Base-by-base conservation (phyloP, 2,329 filamentous ascomycete species). In the Ophiostoma populinum region DNA sequence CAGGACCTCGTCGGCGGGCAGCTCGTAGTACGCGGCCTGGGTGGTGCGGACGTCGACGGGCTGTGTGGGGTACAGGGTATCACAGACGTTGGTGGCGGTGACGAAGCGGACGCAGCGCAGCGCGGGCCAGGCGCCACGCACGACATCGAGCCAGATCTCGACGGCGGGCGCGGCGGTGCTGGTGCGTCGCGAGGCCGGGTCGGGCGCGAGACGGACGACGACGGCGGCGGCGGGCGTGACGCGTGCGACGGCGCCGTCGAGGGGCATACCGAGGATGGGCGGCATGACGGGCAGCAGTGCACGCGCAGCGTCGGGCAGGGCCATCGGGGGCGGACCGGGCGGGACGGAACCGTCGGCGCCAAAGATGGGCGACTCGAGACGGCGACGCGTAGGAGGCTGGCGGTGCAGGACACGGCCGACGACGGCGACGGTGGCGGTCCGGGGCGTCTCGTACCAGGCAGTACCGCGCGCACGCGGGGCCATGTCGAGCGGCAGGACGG, bases 381-480 rank as follows among this genome's bases (percentile, higher is more conserved):
- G n/a, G n/a, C n/a, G n/a, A n/a, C n/a, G 35, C 32, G 40, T 32
- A 8, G 13, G 30, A 13, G 7, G n/a, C 13, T 32, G 30, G 19
- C 17, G 19, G 32, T 63, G 60, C 0, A 72, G 55, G 22, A 70
- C 42, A 35, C 66, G 61, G 13, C 68, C 68, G 43, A 72, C 72
- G 3, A 55, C 53, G 9, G 65, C 64, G 1, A 37, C 31, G 1
- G 40, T 43, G 2, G 43, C 34, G 6, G 27, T 32, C 7, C n/a
- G 26, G 7, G 15, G 7, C n/a, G 16, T 10, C 7, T 29, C 18
- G 20, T 40, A 35, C 37, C 37, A 40, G 24, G 29, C 38, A 5
- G 17, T 15, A 17, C 20, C 17, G 24, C 20, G 22, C 21, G 17
- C 3, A 12, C 19, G 19, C n/a, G 15, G 5, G 6, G 31, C 27